Base-by-base conservation (phyloP, 2,329 filamentous ascomycete species). In the Fusarium sp. region DNA sequence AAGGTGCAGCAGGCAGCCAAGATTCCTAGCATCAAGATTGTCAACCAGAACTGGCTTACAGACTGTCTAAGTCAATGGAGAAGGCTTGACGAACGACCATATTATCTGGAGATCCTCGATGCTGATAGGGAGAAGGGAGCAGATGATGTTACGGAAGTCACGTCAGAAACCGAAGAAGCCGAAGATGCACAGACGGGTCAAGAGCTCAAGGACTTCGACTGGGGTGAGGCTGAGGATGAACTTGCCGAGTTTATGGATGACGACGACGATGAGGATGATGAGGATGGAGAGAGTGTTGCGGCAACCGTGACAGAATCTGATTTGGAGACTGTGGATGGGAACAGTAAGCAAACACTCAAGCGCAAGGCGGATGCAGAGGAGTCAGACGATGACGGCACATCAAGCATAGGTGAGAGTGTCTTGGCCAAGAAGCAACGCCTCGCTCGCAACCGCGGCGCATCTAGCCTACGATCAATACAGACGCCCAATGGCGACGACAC, bases 1-100 rank as follows among this genome's bases (percentile, higher is more conserved):
- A 99, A 99, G 80, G 93, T 98, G 42, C 91, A 92, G 47, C 91
- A 94, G 78, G 96, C 96, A 0, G 90, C 92, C 15, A 89, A 90
- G 67, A 91, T 93, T 57, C 84, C 91, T 0, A 88, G 89, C 52
- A 92, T 98, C 79, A 94, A 94, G 77, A 97, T 99, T 61, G 96
- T 99, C 47, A 94, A 91, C 72, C 92, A 94, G 54, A 89, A 93
- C 73, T 99, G 96, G 96, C 88, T 99, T 31, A 86, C 90, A 33
- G 91, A 94, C 71, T 97, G 91, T 57, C 88, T 98, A 67, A 91
- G 89, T 28, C 91, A 91, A 77, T 99, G 96, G 96, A 84, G 87
- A 67, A 90, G 88, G 58, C 83, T 97, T 12, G 89, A 96, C 57
- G 94, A 97, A 77, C 84, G 84, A 4, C 90, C 91, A 0, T 97